Base-by-base conservation (phyloP, 1,139 yeast genomes). In the Zygosaccharomyces pseudobailii region DNA sequence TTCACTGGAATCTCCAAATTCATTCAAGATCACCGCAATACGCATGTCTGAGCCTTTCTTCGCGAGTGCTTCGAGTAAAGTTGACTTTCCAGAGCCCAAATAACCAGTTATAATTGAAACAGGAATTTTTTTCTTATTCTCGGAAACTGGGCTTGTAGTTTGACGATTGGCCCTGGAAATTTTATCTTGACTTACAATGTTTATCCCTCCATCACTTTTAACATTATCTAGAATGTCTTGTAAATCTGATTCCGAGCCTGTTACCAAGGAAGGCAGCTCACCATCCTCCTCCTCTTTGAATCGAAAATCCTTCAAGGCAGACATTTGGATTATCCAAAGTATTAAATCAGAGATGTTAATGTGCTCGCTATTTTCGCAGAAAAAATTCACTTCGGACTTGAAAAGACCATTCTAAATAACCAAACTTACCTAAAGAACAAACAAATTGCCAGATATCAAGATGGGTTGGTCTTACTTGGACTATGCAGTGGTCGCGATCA, bases 61-160 rank as follows among this genome's bases (percentile, higher is more conserved):
- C 0, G 95, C 89, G 19, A 92, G 80, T 50, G 76, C 74, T 50
- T 87, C 87, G 30, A 92, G 71, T 46, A 94, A 68, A 0, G 97
- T 90, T 0, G 95, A 84, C 62, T 92, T 92, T 2, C 99, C 99
- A 10, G 96, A 85, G 1, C 99, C 99, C 36, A 92, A 69, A 62
- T 90, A 92, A 0, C 98, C 99, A 0, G 97, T 92, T 32, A 94
- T 82, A 22, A 92, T 87, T 0, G 97, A 88, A 13, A 92, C 81
- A 2, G 99, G 99, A 8, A 90, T 92, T 63, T 80, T 82, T 32
- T 63, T 64, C 47, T 40, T 19, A 51, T 46, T 5, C 50, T 42
- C 46, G 44, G 47, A 39, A 27, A 49, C 45, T 4, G 48, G 39
- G 46, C 47, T 52, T 42, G 56, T 50, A 33, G 61, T 47, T 37